Evolutionary conservation across 1,284 basidiomycete genomes (phyloP), one percentile per base, ranked within the genome.

Genomic region (Ustilago cynodontis): DNA sequence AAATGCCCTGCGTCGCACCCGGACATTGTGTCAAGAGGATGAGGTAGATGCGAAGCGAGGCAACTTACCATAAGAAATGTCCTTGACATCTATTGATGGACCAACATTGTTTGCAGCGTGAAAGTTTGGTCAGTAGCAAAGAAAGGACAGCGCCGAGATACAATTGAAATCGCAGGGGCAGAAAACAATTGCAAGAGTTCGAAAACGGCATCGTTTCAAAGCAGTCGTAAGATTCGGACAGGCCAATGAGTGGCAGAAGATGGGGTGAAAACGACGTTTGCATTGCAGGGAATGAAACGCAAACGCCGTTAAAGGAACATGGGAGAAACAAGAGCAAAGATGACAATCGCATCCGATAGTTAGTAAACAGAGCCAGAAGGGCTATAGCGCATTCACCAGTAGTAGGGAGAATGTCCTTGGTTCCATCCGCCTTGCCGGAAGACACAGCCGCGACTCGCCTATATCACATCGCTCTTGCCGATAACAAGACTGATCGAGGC

Each of bases 21-120:
- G n/a, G 41, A 43, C 7, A 20, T 18, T n/a, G 3, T 26, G 11
- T 13, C 8, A 9, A 8, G 35, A 29, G 2, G 2, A n/a, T n/a
- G 37, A 35, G 43, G 29, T 5, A 0, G 11, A 29, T 5, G 54
- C 18, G 39, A 9, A 33, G 31, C 26, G 24, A 7, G 28, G 4
- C 14, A 58, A 90, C 93, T 87, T 83, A 94, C 93, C 93, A 87
- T 94, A 95, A 76, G 93, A 92, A 81, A 95, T 94, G 88, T 95
- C 93, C 91, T 95, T 95, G 87, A 95, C 94, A 88, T 95, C 93
- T 95, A 88, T 71, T 51, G 51, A 31, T 33, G 26, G 39, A 60
- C 56, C 61, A 61, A 75, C 22, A 20, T 35, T 18, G 22, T 45
- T 57, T 57, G 52, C 29, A 43, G 41, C 41, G 20, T n/a, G 41